Conservation (phyloP, 2,329 filamentous ascomycete species). For the Talaromyces sp. region DNA sequence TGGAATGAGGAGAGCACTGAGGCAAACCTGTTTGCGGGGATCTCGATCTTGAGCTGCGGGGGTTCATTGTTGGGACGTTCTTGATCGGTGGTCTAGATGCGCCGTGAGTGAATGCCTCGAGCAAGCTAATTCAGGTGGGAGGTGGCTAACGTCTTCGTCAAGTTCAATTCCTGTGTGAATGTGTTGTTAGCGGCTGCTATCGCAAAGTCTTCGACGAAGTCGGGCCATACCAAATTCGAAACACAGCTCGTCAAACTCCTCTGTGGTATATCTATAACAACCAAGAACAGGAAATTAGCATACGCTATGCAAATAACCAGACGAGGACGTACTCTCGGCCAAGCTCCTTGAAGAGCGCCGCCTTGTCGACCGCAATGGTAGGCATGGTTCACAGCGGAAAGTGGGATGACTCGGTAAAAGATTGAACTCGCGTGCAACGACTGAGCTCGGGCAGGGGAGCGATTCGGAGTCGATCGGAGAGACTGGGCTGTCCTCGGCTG, state of each 20-base stretch:
- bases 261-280: slow-evolving; percentile 67
- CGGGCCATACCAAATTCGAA: slow-evolving; percentile 77
- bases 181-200: slow-evolving; percentile 25
- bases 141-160: slow-evolving; percentile 70
- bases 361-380: slow-evolving; percentile 95
- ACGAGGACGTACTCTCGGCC: slow-evolving; percentile 66
- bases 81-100: slow-evolving; percentile 59
- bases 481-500: background rate
- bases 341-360: slow-evolving; percentile 86
- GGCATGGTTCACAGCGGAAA: slow-evolving; percentile 61
- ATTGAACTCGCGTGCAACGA: background rate
- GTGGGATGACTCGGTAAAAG: slow-evolving; percentile 7
- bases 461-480: background rate
- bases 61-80: slow-evolving; percentile 77
- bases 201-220: slow-evolving; percentile 9
- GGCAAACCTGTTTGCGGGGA: slow-evolving; percentile 82
- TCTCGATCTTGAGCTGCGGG: slow-evolving; percentile 95
- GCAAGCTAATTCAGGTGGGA: background rate
- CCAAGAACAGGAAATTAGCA: slow-evolving; percentile 1
- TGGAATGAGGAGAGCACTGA: background rate
- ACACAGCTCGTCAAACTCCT: slow-evolving; percentile 94
- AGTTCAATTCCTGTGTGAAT: slow-evolving; percentile 67
- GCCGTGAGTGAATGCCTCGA: slow-evolving; percentile 6
- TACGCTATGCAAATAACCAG: background rate
- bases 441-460: background rate